Percentiles rank a stretch among this genome's conserved stretches.
These are phyloP conservation scores for Candida lessepsii DNA, from an alignment of 805 yeast genomes.

Conservation along the genomic window DNA sequence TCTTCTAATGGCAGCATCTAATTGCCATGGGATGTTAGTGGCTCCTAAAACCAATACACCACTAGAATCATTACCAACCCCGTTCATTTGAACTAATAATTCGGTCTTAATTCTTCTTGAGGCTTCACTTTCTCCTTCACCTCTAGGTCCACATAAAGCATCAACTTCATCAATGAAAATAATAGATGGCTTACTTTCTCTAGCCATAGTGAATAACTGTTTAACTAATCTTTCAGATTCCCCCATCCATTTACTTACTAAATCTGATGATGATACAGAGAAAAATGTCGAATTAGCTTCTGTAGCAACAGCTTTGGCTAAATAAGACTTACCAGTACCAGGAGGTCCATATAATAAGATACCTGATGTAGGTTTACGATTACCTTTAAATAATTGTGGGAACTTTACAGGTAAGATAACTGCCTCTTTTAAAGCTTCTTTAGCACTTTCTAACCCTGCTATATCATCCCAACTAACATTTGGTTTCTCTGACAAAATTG, in stretches of 20 bases:
- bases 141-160: slow-evolving; percentile 96
- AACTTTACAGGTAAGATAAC: slow-evolving; percentile 94
- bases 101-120: slow-evolving; percentile 95
- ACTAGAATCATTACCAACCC: slow-evolving; percentile 91
- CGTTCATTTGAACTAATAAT: slow-evolving; percentile 95
- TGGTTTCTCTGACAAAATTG: slow-evolving; percentile 88
- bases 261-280: slow-evolving; percentile 92
- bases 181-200: slow-evolving; percentile 93
- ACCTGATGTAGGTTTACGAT: slow-evolving; percentile 89
- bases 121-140: slow-evolving; percentile 97
- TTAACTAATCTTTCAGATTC: slow-evolving; percentile 95
- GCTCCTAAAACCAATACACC: slow-evolving; percentile 97
- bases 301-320: slow-evolving; percentile 98
- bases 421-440: slow-evolving; percentile 95
- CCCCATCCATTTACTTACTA: slow-evolving; percentile 99
- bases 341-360: slow-evolving; percentile 73
- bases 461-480: slow-evolving; percentile 93
- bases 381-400: slow-evolving; percentile 93
- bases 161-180: slow-evolving; percentile 98
- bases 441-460: slow-evolving; percentile 94
- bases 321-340: slow-evolving; percentile 95
- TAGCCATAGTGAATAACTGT: slow-evolving; percentile 91
- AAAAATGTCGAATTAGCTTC: slow-evolving; percentile 97
- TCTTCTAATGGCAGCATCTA: slow-evolving; percentile 95
- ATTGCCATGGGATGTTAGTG: slow-evolving; percentile 98